Percentiles rank a stretch among this genome's conserved stretches.
Evolutionary conservation across 768 basidiomycete species (phyloP).

Genomic region (Phylloporus sp.): DNA sequence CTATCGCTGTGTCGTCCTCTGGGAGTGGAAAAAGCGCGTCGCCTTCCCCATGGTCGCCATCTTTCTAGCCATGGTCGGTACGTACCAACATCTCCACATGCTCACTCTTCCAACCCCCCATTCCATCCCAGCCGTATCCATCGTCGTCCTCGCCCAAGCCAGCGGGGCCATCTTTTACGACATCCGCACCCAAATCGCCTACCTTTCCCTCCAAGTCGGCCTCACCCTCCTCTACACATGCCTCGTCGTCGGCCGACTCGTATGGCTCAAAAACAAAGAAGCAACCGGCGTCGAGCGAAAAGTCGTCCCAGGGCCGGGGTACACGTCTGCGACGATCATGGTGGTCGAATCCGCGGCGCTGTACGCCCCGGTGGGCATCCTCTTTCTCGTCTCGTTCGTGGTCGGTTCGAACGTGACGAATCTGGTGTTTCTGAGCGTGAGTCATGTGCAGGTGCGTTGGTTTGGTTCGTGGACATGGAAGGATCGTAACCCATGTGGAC

Average conservation of each 20-base stretch:
- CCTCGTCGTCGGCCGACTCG: conserved; percentile 29
- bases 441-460: conserved; percentile 34
- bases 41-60: conserved; percentile 14
- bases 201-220: conserved; percentile 28
- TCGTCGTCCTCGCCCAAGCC: conserved; percentile 11
- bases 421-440: conserved; percentile 30
- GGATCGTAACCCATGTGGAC: too few relatives aligned
- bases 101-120: not conserved
- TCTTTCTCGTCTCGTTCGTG: conserved; percentile 31
- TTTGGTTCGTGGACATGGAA: too few relatives aligned
- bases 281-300: too few relatives aligned
- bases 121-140: conserved; percentile 11
- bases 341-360: conserved; percentile 34
- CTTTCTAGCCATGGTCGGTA: conserved; percentile 14
- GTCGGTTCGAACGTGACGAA: conserved; percentile 25
- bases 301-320: too few relatives aligned
- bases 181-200: conserved; percentile 21
- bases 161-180: conserved; percentile 14
- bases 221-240: conserved; percentile 30
- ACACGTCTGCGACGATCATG: conserved; percentile 28
- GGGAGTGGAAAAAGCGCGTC: conserved; percentile 10
- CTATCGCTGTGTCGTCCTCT: conserved; percentile 17
- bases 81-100: not conserved
- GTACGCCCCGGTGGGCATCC: conserved; percentile 23
- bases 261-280: too few relatives aligned